A percentile compares a stretch with the other conserved stretches of the same genome.
Conservation (phyloP, 495 filamentous ascomycete species). For the Penicillium samsonianum region DNA sequence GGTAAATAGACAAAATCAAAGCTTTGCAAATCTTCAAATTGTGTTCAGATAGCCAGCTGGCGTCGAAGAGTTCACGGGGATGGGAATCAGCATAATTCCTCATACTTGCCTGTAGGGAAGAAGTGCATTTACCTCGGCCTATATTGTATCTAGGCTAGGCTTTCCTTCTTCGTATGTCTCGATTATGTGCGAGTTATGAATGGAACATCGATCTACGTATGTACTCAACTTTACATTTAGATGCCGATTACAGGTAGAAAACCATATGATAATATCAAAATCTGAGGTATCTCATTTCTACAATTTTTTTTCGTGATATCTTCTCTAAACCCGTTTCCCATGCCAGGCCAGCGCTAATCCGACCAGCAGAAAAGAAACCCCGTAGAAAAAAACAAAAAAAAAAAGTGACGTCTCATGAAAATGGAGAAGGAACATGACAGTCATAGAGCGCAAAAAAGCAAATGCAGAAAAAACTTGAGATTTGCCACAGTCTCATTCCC, state of each 20-base stretch:
- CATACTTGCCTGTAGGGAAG: no score
- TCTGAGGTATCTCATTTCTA: slow-evolving; percentile 32
- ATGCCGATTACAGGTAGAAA: neutral
- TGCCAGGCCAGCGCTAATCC: slow-evolving; percentile 43
- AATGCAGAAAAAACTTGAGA: slow-evolving; percentile 26
- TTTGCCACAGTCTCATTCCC: slow-evolving; percentile 16
- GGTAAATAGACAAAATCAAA: slow-evolving; percentile 35
- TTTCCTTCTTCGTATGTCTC: neutral
- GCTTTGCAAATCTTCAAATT: slow-evolving; percentile 28
- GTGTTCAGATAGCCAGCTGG: neutral
- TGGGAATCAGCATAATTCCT: no score
- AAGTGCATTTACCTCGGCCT: no score
- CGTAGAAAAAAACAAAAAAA: slow-evolving; percentile 21
- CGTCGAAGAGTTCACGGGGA: neutral
- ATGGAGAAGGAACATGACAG: slow-evolving; percentile 23
- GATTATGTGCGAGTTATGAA: neutral
- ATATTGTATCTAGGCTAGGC: no score
- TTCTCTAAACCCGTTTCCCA: slow-evolving; percentile 32
- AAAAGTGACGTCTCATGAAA: slow-evolving; percentile 17
- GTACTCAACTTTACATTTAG: neutral
- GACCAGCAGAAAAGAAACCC: slow-evolving; percentile 38
- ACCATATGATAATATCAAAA: slow-evolving; percentile 1
- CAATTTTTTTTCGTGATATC: slow-evolving; percentile 27
- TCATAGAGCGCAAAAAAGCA: slow-evolving; percentile 26
- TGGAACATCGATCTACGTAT: no score